phyloP scores from a whole-genome alignment of 805 yeast species.

The Yamadazyma laniorum region DNA sequence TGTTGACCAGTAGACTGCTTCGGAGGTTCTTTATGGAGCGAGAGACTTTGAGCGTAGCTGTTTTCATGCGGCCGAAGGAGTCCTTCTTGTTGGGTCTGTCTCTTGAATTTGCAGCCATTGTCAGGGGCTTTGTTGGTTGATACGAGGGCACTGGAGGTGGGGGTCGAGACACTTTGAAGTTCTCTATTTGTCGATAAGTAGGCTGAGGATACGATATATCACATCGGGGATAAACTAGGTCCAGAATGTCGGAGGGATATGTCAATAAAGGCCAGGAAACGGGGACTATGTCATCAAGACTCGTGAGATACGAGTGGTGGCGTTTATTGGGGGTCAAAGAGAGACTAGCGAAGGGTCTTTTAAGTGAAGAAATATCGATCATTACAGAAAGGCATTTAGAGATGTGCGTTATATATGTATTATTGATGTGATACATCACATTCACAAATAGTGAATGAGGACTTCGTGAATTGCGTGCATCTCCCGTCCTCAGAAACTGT shows the following conservation, averaged over 20 bases:
- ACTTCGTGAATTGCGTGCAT: too few relatives aligned
- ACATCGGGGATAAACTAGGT: background rate
- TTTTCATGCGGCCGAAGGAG: too few relatives aligned
- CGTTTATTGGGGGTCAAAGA: background rate
- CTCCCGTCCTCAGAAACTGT: constrained; percentile 3
- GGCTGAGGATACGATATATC: background rate
- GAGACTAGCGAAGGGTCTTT: constrained; percentile 5
- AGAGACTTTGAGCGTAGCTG: too few relatives aligned
- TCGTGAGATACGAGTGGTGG: background rate
- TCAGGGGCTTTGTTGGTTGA: background rate
- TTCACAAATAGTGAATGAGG: too few relatives aligned
- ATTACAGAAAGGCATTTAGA: background rate
- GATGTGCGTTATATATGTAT: background rate
- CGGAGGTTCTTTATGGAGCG: too few relatives aligned
- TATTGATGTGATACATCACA: too few relatives aligned
- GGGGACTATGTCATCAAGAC: background rate
- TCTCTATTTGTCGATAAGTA: too few relatives aligned
- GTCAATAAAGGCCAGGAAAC: background rate
- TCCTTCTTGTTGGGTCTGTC: too few relatives aligned
- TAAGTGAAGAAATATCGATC: constrained; percentile 1
- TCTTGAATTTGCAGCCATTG: background rate
- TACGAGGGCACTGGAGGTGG: background rate
- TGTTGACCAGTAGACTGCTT: too few relatives aligned
- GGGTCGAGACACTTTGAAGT: too few relatives aligned
- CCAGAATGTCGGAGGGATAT: background rate